These are phyloP conservation scores for Salix dunnii DNA, from an alignment of 345 rosid species.

Conservation along the genomic window DNA sequence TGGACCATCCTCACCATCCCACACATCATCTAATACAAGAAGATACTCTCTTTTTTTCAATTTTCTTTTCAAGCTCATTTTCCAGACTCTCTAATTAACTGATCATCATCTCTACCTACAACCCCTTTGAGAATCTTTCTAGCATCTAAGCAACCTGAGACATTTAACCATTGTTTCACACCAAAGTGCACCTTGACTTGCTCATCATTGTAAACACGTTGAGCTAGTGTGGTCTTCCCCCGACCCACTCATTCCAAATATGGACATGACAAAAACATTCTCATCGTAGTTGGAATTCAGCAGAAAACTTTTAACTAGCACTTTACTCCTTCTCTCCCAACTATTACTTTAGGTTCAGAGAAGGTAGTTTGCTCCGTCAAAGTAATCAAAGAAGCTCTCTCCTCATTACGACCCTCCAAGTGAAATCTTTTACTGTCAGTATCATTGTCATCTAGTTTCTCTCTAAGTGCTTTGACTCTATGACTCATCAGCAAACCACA, in stretches of 20 bases:
- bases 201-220: not conserved
- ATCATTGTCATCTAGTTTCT: conserved; percentile 15
- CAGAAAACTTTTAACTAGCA: not conserved
- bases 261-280: conserved; percentile 16
- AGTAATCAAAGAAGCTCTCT: not conserved
- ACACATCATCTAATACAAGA: conserved; percentile 25
- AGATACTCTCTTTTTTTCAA: conserved; percentile 6
- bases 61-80: not conserved
- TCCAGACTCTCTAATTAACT: conserved; percentile 13
- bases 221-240: conserved; percentile 28
- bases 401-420: not conserved
- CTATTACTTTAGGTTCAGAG: not conserved
- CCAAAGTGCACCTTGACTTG: not conserved
- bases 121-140: not conserved
- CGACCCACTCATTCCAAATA: conserved; percentile 24
- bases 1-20: conserved; percentile 11
- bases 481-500: not conserved
- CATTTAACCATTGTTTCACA: not conserved
- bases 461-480: conserved; percentile 11
- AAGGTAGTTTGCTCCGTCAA: not conserved
- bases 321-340: conserved; percentile 21
- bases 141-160: not conserved
- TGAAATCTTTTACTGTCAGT: not conserved
- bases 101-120: not conserved
- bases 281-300: not conserved